Evolutionary conservation across 805 yeast genomes (phyloP).

Genomic region (Metschnikowia rubicola): DNA sequence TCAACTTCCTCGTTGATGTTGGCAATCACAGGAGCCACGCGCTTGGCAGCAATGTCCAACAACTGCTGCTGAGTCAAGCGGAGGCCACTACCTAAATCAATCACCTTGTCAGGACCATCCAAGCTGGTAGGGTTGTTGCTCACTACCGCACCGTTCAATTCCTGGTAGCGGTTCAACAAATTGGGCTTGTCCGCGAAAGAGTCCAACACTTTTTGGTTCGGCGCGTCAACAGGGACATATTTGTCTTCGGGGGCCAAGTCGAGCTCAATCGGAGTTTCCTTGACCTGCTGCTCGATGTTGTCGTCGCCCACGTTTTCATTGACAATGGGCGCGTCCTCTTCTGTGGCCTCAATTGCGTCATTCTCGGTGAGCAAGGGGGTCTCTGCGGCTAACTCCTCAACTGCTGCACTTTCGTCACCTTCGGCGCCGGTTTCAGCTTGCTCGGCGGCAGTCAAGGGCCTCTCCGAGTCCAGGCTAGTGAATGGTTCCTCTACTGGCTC

Average conservation of each 20-base stretch:
- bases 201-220: conserved; percentile 35
- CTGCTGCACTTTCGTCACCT: background rate
- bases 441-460: conserved; percentile 11
- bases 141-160: conserved; percentile 46
- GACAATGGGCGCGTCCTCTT: conserved; percentile 3
- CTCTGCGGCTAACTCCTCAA: background rate
- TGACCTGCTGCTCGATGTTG: conserved; percentile 24
- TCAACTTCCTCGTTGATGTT: conserved; percentile 49
- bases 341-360: background rate
- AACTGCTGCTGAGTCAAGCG: conserved; percentile 53
- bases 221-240: conserved; percentile 33
- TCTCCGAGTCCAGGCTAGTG: conserved; percentile 7
- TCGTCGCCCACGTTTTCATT: conserved; percentile 22
- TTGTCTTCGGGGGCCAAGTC: conserved; percentile 32
- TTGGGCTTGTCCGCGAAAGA: conserved; percentile 46
- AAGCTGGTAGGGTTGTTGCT: conserved; percentile 42
- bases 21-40: conserved; percentile 53
- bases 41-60: conserved; percentile 50
- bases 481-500: background rate
- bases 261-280: conserved; percentile 34
- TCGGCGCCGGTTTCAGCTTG: background rate
- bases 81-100: conserved; percentile 54
- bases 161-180: conserved; percentile 46
- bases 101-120: conserved; percentile 47
- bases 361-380: too few relatives aligned